Evolutionary conservation across 176 grass and related monocot genomes (phyloP), one percentile per base, ranked within the genome.

Genomic region (Echinochloa phyllopogon): DNA sequence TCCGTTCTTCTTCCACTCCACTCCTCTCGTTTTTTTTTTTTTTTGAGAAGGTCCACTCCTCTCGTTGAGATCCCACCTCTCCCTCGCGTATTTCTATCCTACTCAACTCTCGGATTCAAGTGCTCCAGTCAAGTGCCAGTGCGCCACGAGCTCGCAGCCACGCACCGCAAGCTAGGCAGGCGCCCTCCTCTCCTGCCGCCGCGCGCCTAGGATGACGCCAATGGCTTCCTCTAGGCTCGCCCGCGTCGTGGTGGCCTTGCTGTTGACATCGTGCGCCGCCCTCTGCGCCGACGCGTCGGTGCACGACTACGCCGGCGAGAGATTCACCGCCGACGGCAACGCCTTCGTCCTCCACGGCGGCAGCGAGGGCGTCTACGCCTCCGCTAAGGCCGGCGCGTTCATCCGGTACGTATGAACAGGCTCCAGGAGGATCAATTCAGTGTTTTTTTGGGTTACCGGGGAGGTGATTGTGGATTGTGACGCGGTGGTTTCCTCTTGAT

Each of bases 311-410:
- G n/a, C 60, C 6, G 92, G 85, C 47, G 82, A 86, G 80, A 71
- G 65, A 55, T 97, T 97, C 83, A 53, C 7, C 4, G 65, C 25
- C 65, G 18, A 67, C 47, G 71, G 92, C 61, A 92, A 94, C 87
- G 94, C 75, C 60, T 94, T 88, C 68, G 77, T 92, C 65, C 87
- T 97, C 37, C 87, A 92, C 72, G 92, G 94, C 64, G 92, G 94
- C 39, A 94, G 92, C 74, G 94, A 97, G 86, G 94, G 94, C 12
- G 85, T 97, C 65, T 88, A 94, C 69, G 89, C 89, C 45, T 89
- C 91, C 70, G 17, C 84, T 17, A 56, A 74, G 24, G 77, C 86
- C 29, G 83, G 72, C 78, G 91, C 94, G 24, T 91, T 97, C 58
- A 88, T 97, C 74, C 89, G 92, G 89, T 97, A 84, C 15, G 44